Conservation (phyloP, 2,329 filamentous ascomycete species). For the Fusarium sp. region DNA sequence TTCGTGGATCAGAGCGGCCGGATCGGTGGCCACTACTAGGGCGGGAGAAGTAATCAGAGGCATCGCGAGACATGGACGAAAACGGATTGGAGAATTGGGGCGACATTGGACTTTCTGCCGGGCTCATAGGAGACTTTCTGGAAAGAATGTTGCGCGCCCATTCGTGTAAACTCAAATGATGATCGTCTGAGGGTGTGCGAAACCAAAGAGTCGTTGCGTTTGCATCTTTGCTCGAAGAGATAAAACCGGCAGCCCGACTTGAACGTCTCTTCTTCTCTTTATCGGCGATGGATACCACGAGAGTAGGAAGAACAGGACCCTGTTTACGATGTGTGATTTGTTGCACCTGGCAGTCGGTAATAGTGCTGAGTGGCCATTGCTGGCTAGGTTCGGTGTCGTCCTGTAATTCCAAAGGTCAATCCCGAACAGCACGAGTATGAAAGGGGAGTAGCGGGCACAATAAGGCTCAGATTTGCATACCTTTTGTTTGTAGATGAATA, state of each 20-base stretch:
- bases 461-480: slow-evolving; percentile 51
- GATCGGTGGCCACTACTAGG: slow-evolving; percentile 59
- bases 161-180: slow-evolving; percentile 65
- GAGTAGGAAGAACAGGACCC: slow-evolving; percentile 68
- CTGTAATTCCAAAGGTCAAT: slow-evolving; percentile 40
- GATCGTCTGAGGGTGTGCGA: slow-evolving; percentile 65
- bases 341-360: slow-evolving; percentile 70
- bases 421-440: neutral
- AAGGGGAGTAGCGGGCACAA: neutral
- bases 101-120: slow-evolving; percentile 66
- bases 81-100: slow-evolving; percentile 69
- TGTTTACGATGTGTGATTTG: slow-evolving; percentile 72
- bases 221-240: slow-evolving; percentile 63
- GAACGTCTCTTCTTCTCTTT: slow-evolving; percentile 74
- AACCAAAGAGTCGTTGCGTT: slow-evolving; percentile 67
- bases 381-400: slow-evolving; percentile 67
- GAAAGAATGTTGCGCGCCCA: slow-evolving; percentile 69
- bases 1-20: slow-evolving; percentile 50
- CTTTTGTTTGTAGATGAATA: slow-evolving; percentile 70
- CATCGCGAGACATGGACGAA: slow-evolving; percentile 57
- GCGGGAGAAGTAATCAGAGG: slow-evolving; percentile 57
- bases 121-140: slow-evolving; percentile 59
- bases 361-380: slow-evolving; percentile 64
- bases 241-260: slow-evolving; percentile 70
- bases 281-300: slow-evolving; percentile 69